phyloP scores from a whole-genome alignment of 2,329 filamentous ascomycete species.

The Aspergillus aculeatinus region DNA sequence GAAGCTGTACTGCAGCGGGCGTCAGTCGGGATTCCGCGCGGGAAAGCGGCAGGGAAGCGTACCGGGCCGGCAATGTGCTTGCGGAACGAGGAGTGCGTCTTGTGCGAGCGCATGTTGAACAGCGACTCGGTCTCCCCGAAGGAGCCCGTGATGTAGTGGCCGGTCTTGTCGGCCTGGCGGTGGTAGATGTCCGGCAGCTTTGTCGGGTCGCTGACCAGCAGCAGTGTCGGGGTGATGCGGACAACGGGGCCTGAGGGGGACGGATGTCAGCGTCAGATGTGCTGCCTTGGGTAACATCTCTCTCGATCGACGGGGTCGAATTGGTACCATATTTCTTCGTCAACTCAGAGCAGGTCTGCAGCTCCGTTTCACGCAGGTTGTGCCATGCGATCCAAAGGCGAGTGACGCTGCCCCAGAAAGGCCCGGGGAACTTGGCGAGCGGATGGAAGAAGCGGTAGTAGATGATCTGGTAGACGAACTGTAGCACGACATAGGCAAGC shows the following conservation, averaged over 20 bases:
- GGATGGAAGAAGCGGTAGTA: slow-evolving; percentile 54
- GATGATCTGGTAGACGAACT: slow-evolving; percentile 37
- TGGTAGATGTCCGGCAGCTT: slow-evolving; percentile 58
- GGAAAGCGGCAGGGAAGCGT: slow-evolving; percentile 12
- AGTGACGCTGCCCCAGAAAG: slow-evolving; percentile 57
- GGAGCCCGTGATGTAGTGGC: slow-evolving; percentile 59
- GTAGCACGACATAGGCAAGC: slow-evolving; percentile 25
- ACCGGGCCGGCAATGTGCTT: slow-evolving; percentile 55
- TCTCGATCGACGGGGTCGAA: background rate
- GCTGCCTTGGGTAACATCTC: background rate
- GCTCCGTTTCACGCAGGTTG: slow-evolving; percentile 50
- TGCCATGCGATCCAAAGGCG: slow-evolving; percentile 56
- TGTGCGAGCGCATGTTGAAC: slow-evolving; percentile 58
- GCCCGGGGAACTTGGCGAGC: slow-evolving; percentile 53
- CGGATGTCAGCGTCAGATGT: background rate
- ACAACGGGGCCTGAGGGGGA: slow-evolving; percentile 49
- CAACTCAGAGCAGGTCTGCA: slow-evolving; percentile 42
- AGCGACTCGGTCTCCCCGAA: slow-evolving; percentile 57
- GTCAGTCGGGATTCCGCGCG: slow-evolving; percentile 2
- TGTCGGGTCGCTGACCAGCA: slow-evolving; percentile 54
- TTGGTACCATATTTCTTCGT: slow-evolving; percentile 51
- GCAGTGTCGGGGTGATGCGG: slow-evolving; percentile 54
- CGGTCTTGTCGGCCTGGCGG: slow-evolving; percentile 56
- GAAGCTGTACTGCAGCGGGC: slow-evolving; percentile 48
- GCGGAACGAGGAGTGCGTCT: slow-evolving; percentile 52